A percentile compares a stretch with the other conserved stretches of the same genome.
These are phyloP conservation scores for Arachis hypogaea DNA, from an alignment of 306 rosid species.

Conservation along the genomic window DNA sequence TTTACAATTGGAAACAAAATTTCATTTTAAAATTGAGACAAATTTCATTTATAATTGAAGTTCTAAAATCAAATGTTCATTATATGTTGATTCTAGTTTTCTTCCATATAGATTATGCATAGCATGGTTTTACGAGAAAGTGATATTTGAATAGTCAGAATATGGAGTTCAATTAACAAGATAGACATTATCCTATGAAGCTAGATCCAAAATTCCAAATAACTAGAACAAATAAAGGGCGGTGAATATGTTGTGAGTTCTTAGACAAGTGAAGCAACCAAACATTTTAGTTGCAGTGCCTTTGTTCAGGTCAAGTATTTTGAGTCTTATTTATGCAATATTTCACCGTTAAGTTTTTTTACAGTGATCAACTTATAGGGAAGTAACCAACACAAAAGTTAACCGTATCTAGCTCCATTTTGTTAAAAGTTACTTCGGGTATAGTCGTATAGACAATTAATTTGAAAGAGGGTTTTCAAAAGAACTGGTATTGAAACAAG, in stretches of 20 bases:
- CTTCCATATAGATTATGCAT: conserved; percentile 1
- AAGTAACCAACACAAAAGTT: background rate
- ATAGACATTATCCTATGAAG: conserved; percentile 56
- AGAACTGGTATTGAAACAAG: background rate
- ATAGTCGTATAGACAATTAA: background rate
- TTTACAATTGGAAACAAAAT: background rate
- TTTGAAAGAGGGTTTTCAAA: background rate
- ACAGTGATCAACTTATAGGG: background rate
- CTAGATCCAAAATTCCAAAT: conserved; percentile 32
- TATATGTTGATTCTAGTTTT: background rate
- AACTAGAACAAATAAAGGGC: conserved; percentile 47
- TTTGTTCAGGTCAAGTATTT: background rate
- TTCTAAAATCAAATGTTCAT: background rate
- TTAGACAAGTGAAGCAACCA: conserved; percentile 57
- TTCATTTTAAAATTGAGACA: background rate
- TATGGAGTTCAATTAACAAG: background rate
- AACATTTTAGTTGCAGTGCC: background rate
- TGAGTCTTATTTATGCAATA: background rate
- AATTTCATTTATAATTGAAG: background rate
- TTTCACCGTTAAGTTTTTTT: background rate
- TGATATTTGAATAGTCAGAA: conserved; percentile 35
- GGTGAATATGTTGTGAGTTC: conserved; percentile 56
- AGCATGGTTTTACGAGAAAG: conserved; percentile 59
- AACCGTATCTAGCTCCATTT: background rate
- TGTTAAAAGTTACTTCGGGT: background rate